Evolutionary conservation across 129 eudicot species (phyloP).

Genomic region (Flaveria bidentis): DNA sequence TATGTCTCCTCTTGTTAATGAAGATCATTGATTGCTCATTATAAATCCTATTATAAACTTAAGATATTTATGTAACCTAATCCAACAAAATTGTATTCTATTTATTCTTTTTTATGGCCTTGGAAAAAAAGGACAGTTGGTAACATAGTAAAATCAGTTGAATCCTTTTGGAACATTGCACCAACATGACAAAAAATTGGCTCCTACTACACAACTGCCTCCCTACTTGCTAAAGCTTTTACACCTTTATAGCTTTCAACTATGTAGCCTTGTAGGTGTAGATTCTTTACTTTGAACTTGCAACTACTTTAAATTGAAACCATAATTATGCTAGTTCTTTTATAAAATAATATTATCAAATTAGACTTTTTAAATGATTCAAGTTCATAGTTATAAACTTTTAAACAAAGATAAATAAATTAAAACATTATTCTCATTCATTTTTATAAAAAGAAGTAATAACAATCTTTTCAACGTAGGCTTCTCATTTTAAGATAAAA

Average conservation of each 20-base stretch:
- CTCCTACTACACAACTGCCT: constrained; percentile 33
- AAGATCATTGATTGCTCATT: too few species aligned
- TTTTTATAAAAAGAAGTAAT: too few species aligned
- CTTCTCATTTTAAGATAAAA: neutral
- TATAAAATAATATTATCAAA: neutral
- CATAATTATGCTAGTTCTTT: neutral
- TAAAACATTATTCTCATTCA: too few species aligned
- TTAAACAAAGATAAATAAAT: too few species aligned
- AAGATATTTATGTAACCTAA: neutral
- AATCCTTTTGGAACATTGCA: constrained; percentile 30
- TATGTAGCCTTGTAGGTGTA: neutral
- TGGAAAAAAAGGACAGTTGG: constrained; percentile 18
- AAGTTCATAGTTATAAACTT: neutral
- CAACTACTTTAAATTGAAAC: neutral
- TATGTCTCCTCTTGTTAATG: too few species aligned
- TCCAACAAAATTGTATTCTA: constrained; percentile 10
- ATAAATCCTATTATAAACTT: neutral
- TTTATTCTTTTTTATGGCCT: neutral
- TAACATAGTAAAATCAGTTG: constrained; percentile 33
- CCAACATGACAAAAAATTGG: constrained; percentile 30
- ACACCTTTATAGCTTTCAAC: constrained; percentile 19
- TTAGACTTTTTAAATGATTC: neutral
- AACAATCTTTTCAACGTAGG: neutral
- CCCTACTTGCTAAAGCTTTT: constrained; percentile 27
- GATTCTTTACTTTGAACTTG: constrained; percentile 1